A percentile compares a stretch with the other conserved stretches of the same genome.
Evolutionary conservation across 2,329 filamentous ascomycete species (phyloP).

Genomic region (Fusarium poae): DNA sequence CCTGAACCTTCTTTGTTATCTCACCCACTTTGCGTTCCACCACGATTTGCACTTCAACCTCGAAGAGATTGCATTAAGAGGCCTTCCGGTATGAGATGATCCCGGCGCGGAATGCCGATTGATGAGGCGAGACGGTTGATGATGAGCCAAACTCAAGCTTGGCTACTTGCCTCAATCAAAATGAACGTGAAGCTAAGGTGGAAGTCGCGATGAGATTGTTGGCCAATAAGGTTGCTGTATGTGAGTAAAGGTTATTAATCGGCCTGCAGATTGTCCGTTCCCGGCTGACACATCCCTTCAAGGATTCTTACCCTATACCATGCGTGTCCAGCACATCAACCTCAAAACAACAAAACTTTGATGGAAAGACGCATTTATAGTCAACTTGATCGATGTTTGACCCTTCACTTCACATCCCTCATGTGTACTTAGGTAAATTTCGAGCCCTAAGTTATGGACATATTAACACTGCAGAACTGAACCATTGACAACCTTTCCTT

Average conservation of each 20-base stretch:
- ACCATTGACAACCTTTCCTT: too few relatives aligned
- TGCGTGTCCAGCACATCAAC: not conserved
- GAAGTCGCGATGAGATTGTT: constrained; percentile 40
- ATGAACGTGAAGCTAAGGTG: constrained; percentile 39
- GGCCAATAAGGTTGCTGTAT: constrained; percentile 40
- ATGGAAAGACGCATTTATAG: not conserved
- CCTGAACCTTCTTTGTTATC: constrained; percentile 27
- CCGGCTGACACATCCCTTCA: constrained; percentile 19
- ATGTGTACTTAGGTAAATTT: too few relatives aligned
- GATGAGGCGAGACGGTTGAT: constrained; percentile 13
- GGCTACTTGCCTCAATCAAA: constrained; percentile 24
- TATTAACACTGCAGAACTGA: too few relatives aligned
- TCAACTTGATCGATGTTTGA: not conserved
- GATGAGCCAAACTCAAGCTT: constrained; percentile 35
- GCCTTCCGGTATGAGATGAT: constrained; percentile 5
- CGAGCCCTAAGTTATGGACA: too few relatives aligned
- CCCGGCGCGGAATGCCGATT: not conserved
- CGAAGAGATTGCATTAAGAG: not conserved
- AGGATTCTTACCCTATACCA: constrained; percentile 28
- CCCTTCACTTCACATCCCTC: not conserved
- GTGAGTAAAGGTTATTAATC: constrained; percentile 3
- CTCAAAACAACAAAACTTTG: not conserved
- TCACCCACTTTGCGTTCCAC: constrained; percentile 24
- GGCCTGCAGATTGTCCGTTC: constrained; percentile 45
- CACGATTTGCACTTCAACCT: constrained; percentile 1